A percentile compares a stretch with the other conserved stretches of the same genome.
Evolutionary conservation across 305 asterid genomes (phyloP).

Genomic region (Salvia sclarea): DNA sequence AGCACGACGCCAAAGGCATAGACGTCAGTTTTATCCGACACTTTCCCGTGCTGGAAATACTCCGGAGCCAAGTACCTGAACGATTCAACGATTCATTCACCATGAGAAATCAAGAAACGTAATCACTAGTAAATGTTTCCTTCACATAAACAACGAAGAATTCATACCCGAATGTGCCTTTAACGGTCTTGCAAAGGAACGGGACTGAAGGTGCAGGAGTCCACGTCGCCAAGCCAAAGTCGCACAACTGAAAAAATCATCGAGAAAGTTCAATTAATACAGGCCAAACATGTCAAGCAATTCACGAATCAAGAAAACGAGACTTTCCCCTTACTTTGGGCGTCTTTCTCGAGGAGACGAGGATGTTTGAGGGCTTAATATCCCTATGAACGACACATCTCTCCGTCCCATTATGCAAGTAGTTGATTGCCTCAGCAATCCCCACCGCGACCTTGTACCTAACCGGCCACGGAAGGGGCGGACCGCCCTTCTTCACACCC

Average conservation of each 20-base stretch:
- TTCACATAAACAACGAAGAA: background rate
- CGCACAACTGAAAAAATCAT: conserved; percentile 61
- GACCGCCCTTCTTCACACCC: conserved; percentile 59
- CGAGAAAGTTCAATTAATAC: conserved; percentile 10
- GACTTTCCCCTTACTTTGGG: conserved; percentile 53
- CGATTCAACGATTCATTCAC: conserved; percentile 2
- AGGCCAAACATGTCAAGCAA: background rate
- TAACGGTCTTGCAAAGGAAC: conserved; percentile 89
- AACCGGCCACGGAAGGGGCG: conserved; percentile 60
- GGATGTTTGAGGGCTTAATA: conserved; percentile 91
- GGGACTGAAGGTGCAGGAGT: conserved; percentile 86
- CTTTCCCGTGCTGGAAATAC: conserved; percentile 92
- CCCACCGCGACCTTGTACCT: conserved; percentile 75
- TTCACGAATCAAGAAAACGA: conserved; percentile 17
- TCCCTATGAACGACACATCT: conserved; percentile 89
- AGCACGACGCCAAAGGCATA: conserved; percentile 89
- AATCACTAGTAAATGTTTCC: background rate
- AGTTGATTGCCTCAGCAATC: conserved; percentile 73
- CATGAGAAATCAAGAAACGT: conserved; percentile 18
- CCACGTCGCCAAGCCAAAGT: conserved; percentile 94
- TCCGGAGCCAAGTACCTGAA: conserved; percentile 88
- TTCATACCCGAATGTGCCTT: conserved; percentile 91
- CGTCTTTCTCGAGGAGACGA: conserved; percentile 68
- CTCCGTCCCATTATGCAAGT: conserved; percentile 67
- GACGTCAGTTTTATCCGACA: conserved; percentile 85